Conservation (phyloP, 768 basidiomycete genomes). For the Panaeolus cyanescens region DNA sequence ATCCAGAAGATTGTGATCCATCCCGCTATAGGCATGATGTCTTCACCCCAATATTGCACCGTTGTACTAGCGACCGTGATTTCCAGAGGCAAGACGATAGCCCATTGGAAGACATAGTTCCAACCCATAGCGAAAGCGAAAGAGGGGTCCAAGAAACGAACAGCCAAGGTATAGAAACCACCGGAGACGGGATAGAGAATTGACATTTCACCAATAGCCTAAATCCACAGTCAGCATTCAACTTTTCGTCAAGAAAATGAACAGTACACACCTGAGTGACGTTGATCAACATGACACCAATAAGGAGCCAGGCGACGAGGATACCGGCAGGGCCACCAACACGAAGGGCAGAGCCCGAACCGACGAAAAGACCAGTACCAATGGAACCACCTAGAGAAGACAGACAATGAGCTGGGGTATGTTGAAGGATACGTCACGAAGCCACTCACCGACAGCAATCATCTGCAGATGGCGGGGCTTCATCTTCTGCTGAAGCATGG, state of each 20-base stretch:
- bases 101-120: conserved; percentile 53
- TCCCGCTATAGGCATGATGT: conserved; percentile 38
- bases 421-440: neutral
- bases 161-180: conserved; percentile 48
- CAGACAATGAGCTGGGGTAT: neutral
- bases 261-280: conserved; percentile 39
- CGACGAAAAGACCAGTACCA: conserved; percentile 51
- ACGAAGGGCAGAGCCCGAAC: conserved; percentile 41
- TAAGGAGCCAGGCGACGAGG: conserved; percentile 45
- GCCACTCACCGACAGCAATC: conserved; percentile 48
- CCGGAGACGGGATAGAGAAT: conserved; percentile 51
- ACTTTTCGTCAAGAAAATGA: neutral
- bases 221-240: neutral
- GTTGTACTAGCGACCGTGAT: conserved; percentile 47
- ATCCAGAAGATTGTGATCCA: conserved; percentile 50
- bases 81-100: conserved; percentile 43
- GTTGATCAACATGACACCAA: conserved; percentile 50
- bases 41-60: conserved; percentile 43
- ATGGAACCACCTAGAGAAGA: conserved; percentile 41
- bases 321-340: conserved; percentile 45
- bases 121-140: conserved; percentile 53
- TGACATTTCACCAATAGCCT: conserved; percentile 53
- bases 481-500: conserved; percentile 51
- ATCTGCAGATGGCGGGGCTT: conserved; percentile 47
- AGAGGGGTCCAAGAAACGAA: conserved; percentile 47